Evolutionary conservation across 306 rosid genomes (phyloP), one percentile per base, ranked within the genome.

Genomic region (Hippophae gyantsensis): DNA sequence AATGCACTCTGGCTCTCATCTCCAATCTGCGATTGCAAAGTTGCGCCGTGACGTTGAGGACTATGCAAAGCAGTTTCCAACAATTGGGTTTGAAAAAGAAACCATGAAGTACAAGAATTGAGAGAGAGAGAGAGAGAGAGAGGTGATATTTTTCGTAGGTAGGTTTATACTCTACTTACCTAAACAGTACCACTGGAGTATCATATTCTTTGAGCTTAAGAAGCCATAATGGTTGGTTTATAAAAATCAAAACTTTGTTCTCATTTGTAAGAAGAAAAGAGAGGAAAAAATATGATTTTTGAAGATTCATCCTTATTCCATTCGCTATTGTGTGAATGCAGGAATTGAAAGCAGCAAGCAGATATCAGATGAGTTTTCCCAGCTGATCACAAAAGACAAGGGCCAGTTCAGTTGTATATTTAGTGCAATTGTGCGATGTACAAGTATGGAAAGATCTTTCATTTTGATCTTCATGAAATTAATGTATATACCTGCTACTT

Each of bases 61-160:
- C 68, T 84, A 72, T 40, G 97, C 97, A 13, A 90, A 90, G 72
- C 86, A 90, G 76, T 90, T 87, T 66, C 94, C 97, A 18, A 90
- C 97, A 56, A 76, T 90, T 66, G 97, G 97, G 56, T 90, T 90
- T 65, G 94, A 87, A 27, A 90, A 90, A 63, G 85, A 82, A 70
- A 68, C 77, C 68, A 87, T 90, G 95, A 90, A 87, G 75, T 90
- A 87, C 94, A 79, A 79, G 69, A 78, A 83, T 64, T 90, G 84
- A 79, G 75, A 58, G 70, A 42, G 58, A 46, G 75, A 58, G 70
- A 42, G 58, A 46, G 18, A 18, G 18, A 18, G 23, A 18, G 23
- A 18, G 23, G 23, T 57, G 65, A 47, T 49, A 58, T 54, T 54
- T 48, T 57, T 52, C 50, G 14, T 65, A 49, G 81, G 89, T 85